Conservation (phyloP, 805 yeast species). For the Candida nanaspora region DNA sequence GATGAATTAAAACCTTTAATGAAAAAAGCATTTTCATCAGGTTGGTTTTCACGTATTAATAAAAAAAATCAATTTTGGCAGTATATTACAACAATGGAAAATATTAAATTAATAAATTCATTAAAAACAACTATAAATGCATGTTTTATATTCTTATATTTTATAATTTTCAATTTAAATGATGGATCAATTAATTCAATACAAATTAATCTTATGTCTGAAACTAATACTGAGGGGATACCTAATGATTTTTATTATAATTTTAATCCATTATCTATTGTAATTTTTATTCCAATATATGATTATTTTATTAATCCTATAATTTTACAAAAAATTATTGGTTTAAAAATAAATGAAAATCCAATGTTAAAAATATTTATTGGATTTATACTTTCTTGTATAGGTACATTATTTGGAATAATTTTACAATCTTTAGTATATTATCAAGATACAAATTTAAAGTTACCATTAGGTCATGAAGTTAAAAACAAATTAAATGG, state of each 20-base stretch:
- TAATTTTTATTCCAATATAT: conserved; percentile 41
- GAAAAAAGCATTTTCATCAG: conserved; percentile 31
- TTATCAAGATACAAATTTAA: background rate
- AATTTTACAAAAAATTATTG: conserved; percentile 23
- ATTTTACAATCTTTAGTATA: conserved; percentile 38
- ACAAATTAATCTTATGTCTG: conserved; percentile 46
- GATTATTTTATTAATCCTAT: conserved; percentile 38
- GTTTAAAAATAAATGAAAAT: conserved; percentile 28
- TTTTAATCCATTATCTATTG: conserved; percentile 46
- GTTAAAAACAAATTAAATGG: conserved; percentile 2
- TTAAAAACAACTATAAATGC: conserved; percentile 28
- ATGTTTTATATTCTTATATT: conserved; percentile 39
- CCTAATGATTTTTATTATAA: conserved; percentile 50
- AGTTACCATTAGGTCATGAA: background rate
- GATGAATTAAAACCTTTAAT: conserved; percentile 31
- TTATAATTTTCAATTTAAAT: conserved; percentile 28
- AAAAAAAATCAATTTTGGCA: conserved; percentile 26
- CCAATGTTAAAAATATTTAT: conserved; percentile 38
- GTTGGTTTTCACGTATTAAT: conserved; percentile 37
- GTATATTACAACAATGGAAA: background rate
- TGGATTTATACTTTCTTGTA: conserved; percentile 39
- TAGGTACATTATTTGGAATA: conserved; percentile 42
- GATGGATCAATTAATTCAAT: conserved; percentile 39
- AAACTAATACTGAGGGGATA: conserved; percentile 44
- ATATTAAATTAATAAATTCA: background rate